phyloP scores from a whole-genome alignment of 1,284 basidiomycete species.

The Ustilago vetiveriae region DNA sequence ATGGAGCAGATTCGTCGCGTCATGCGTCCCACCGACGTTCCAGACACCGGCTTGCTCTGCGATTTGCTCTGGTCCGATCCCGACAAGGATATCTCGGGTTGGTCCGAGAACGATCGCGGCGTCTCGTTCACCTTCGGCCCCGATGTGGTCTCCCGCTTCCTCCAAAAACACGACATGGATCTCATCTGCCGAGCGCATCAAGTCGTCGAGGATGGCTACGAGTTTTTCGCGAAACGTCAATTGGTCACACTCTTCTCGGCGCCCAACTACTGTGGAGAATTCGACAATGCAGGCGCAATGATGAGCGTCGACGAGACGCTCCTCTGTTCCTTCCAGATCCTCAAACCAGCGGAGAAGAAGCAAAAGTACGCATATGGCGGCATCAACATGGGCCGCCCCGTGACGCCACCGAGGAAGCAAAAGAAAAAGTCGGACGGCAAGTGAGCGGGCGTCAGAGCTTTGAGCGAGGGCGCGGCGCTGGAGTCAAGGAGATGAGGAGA shows the following conservation, averaged over 20 bases:
- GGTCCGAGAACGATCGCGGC: constrained; percentile 99
- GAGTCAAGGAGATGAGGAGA: neutral
- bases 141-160: constrained; percentile 94
- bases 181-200: constrained; percentile 98
- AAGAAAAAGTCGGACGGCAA: constrained; percentile 69
- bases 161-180: constrained; percentile 99
- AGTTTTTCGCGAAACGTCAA: constrained; percentile 98
- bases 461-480: no score
- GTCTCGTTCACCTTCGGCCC: constrained; percentile 99
- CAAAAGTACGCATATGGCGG: constrained; percentile 74
- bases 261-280: constrained; percentile 97
- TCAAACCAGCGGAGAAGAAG: constrained; percentile 99
- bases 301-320: constrained; percentile 99
- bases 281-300: constrained; percentile 99
- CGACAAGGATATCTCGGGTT: constrained; percentile 98
- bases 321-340: constrained; percentile 92
- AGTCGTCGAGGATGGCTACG: constrained; percentile 99
- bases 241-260: constrained; percentile 96
- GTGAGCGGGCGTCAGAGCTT: constrained; percentile 29
- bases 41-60: constrained; percentile 96
- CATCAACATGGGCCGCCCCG: constrained; percentile 70
- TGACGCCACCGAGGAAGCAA: constrained; percentile 71
- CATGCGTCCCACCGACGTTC: constrained; percentile 98
- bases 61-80: constrained; percentile 99
- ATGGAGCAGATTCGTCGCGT: constrained; percentile 99